phyloP scores from a whole-genome alignment of 2,329 filamentous ascomycete species.

The Sporothrix sp. region DNA sequence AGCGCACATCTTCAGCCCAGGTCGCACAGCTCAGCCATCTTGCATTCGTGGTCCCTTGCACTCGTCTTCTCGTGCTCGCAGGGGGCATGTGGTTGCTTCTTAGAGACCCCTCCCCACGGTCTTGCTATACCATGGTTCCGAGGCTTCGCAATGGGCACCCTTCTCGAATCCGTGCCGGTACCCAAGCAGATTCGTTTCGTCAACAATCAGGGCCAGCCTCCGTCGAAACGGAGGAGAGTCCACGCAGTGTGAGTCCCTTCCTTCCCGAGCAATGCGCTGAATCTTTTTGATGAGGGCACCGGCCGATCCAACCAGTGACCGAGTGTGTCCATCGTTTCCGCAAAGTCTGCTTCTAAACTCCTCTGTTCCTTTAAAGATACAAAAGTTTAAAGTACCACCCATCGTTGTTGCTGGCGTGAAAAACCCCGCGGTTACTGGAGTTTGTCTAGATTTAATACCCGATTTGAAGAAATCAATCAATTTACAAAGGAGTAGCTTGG shows the following conservation, averaged over 20 bases:
- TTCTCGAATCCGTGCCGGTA: conserved; percentile 34
- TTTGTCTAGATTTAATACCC: neutral
- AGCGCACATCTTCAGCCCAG: too few species aligned
- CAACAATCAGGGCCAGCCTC: conserved; percentile 71
- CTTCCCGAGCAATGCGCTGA: conserved; percentile 55
- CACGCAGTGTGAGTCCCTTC: conserved; percentile 65
- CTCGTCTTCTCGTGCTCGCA: too few species aligned
- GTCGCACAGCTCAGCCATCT: too few species aligned
- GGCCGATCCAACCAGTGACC: neutral
- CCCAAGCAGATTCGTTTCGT: conserved; percentile 66
- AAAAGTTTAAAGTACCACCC: too few species aligned
- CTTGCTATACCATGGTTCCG: conserved; percentile 18
- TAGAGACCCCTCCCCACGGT: conserved; percentile 29
- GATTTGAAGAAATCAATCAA: neutral
- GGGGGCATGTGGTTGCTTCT: too few species aligned
- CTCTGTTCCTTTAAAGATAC: too few species aligned
- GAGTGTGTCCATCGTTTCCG: neutral
- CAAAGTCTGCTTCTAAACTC: too few species aligned
- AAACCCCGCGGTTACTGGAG: too few species aligned
- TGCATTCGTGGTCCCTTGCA: too few species aligned
- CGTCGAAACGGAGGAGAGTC: conserved; percentile 67
- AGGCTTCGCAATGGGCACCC: conserved; percentile 34
- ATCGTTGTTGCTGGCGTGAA: too few species aligned
- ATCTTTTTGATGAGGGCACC: conserved; percentile 36
- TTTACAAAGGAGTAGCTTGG: neutral